These are phyloP conservation scores for Microdochium paspali DNA, from an alignment of 2,329 filamentous ascomycete species.

Conservation along the genomic window DNA sequence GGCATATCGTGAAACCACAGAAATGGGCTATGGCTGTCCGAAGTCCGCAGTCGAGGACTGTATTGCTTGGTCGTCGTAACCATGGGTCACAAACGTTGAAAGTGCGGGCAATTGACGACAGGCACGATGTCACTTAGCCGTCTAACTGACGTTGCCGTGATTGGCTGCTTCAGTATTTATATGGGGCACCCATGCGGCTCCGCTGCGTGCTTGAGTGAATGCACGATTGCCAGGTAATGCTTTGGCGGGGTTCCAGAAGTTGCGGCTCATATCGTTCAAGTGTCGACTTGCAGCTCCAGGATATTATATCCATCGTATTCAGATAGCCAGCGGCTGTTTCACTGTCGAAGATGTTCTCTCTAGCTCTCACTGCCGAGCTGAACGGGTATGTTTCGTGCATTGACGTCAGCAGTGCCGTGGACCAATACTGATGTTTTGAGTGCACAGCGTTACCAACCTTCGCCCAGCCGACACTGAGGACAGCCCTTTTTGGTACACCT, in stretches of 20 bases:
- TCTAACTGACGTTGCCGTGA: neutral
- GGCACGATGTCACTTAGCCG: conserved; percentile 1
- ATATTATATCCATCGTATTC: no score
- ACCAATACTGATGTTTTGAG: no score
- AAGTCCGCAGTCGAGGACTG: conserved; percentile 1
- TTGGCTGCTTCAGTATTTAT: neutral
- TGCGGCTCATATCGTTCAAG: neutral
- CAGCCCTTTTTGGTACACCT: conserved; percentile 89
- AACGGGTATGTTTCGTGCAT: conserved; percentile 44
- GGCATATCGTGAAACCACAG: conserved; percentile 14
- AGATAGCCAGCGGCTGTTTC: neutral
- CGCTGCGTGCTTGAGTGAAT: neutral
- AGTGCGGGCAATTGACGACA: conserved; percentile 1
- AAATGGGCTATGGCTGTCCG: conserved; percentile 7
- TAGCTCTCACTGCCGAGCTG: conserved; percentile 59
- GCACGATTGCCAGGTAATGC: neutral
- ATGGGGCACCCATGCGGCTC: neutral
- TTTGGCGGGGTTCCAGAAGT: neutral
- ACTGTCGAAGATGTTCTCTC: conserved; percentile 47
- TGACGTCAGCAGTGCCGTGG: no score
- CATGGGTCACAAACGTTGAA: neutral
- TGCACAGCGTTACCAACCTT: conserved; percentile 86
- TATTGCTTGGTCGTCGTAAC: neutral
- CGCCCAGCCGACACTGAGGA: conserved; percentile 74
- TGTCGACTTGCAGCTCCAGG: neutral